Conservation (phyloP, 495 filamentous ascomycete genomes). For the Pseudevernia furfuracea region DNA sequence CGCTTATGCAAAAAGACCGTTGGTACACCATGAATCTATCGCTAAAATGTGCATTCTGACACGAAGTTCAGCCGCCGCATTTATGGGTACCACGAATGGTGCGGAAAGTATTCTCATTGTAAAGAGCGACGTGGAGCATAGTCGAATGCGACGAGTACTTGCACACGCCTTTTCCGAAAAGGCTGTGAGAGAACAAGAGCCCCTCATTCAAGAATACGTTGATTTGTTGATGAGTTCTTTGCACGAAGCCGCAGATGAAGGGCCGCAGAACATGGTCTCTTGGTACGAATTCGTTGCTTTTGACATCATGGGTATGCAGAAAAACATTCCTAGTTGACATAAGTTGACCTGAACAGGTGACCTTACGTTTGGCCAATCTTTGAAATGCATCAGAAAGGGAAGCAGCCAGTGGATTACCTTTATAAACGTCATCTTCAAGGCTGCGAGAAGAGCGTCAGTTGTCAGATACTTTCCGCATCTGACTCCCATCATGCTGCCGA, state of each 20-base stretch:
- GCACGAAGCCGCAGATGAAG: not conserved
- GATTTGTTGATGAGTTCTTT: not conserved
- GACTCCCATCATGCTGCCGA: not conserved
- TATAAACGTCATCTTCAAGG: not conserved
- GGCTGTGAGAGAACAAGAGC: not conserved
- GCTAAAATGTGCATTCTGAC: not conserved
- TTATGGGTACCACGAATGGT: not conserved
- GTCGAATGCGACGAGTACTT: not conserved
- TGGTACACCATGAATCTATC: not conserved
- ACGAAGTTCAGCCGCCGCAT: not conserved
- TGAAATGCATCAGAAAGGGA: not conserved
- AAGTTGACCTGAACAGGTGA: not conserved
- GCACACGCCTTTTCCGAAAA: not conserved
- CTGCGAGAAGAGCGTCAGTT: not conserved
- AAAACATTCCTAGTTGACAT: not conserved
- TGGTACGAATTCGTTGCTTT: not conserved
- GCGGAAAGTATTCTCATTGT: not conserved
- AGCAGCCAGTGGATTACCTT: not conserved
- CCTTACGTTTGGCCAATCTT: not conserved
- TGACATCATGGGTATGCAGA: not conserved
- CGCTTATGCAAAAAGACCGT: not conserved
- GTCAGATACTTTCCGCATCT: not conserved
- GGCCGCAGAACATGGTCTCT: not conserved
- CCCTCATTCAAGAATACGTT: not conserved
- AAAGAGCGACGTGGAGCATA: not conserved